Evolutionary conservation across 176 grass and related monocot species (phyloP).

Genomic region (Oryza coarctata): DNA sequence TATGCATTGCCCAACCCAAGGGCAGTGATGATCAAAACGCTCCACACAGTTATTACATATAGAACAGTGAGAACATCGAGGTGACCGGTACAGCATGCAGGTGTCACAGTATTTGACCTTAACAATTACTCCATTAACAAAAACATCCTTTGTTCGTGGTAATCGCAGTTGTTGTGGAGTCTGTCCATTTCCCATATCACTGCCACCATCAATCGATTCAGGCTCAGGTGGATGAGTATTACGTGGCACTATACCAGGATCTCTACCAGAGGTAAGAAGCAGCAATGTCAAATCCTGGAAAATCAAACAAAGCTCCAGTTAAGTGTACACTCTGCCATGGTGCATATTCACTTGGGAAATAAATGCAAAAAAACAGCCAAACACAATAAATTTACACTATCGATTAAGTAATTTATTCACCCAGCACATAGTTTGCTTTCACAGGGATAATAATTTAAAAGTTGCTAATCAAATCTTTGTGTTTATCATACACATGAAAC

Average conservation of each 20-base stretch:
- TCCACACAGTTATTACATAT: conserved; percentile 98
- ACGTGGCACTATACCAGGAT: conserved; percentile 91
- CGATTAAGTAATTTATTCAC: background rate
- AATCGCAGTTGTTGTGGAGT: conserved; percentile 78
- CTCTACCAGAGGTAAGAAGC: conserved; percentile 86
- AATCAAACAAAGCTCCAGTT: conserved; percentile 25
- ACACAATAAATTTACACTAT: background rate
- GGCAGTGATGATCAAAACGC: conserved; percentile 95
- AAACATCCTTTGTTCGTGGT: conserved; percentile 75
- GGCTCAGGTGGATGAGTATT: conserved; percentile 84
- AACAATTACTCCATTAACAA: conserved; percentile 70
- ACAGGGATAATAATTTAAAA: background rate
- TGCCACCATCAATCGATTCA: conserved; percentile 56
- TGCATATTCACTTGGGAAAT: background rate
- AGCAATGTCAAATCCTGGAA: conserved; percentile 86
- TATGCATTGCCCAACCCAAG: conserved; percentile 96
- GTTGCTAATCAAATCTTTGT: background rate
- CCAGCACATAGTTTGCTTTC: background rate
- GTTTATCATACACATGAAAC: background rate
- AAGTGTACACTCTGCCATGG: background rate
- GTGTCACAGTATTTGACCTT: conserved; percentile 97
- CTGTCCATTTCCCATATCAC: conserved; percentile 49
- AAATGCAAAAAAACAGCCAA: background rate
- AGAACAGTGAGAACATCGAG: conserved; percentile 87
- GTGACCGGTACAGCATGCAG: conserved; percentile 92